Percentiles rank a stretch among this genome's conserved stretches.
Evolutionary conservation across 2,329 filamentous ascomycete species (phyloP).

Genomic region (Trichophyton rubrum): DNA sequence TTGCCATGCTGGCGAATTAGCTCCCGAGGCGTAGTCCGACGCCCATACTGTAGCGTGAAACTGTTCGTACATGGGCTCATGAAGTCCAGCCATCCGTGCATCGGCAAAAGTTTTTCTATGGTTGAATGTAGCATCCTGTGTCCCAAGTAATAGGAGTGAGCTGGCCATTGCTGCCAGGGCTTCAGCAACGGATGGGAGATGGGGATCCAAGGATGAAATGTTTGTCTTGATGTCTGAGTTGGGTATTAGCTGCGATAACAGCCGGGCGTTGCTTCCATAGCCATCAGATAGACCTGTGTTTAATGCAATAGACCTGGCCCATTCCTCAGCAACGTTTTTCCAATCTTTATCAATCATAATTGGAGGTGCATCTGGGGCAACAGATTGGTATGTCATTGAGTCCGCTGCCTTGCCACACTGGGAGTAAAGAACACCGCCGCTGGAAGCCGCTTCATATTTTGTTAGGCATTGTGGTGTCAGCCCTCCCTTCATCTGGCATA

Average conservation of each 20-base stretch:
- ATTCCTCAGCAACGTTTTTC: slow-evolving; percentile 43
- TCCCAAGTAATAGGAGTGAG: slow-evolving; percentile 51
- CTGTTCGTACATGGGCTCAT: slow-evolving; percentile 29
- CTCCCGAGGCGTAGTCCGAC: slow-evolving; percentile 59
- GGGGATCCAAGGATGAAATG: slow-evolving; percentile 32
- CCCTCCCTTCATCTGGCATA: slow-evolving; percentile 56
- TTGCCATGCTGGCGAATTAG: slow-evolving; percentile 46
- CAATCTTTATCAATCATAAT: slow-evolving; percentile 36
- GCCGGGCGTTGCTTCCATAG: slow-evolving; percentile 47
- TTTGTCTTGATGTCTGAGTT: slow-evolving; percentile 18
- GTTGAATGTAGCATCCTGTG: slow-evolving; percentile 48
- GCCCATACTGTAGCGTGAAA: slow-evolving; percentile 54
- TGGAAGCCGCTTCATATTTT: slow-evolving; percentile 38
- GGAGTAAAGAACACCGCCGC: slow-evolving; percentile 47
- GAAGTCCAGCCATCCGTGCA: slow-evolving; percentile 17
- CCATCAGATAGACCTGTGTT: slow-evolving; percentile 43
- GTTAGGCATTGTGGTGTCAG: slow-evolving; percentile 56
- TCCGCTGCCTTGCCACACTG: slow-evolving; percentile 50
- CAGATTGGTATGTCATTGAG: slow-evolving; percentile 39
- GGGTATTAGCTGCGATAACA: slow-evolving; percentile 46
- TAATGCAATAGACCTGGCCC: slow-evolving; percentile 45
- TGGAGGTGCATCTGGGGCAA: slow-evolving; percentile 18
- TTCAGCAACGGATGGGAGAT: slow-evolving; percentile 58
- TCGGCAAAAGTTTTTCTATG: slow-evolving; percentile 26
- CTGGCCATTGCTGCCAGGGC: slow-evolving; percentile 58